Evolutionary conservation across 1,139 yeast species (phyloP).

Genomic region (Yamadazyma trypodendri): DNA sequence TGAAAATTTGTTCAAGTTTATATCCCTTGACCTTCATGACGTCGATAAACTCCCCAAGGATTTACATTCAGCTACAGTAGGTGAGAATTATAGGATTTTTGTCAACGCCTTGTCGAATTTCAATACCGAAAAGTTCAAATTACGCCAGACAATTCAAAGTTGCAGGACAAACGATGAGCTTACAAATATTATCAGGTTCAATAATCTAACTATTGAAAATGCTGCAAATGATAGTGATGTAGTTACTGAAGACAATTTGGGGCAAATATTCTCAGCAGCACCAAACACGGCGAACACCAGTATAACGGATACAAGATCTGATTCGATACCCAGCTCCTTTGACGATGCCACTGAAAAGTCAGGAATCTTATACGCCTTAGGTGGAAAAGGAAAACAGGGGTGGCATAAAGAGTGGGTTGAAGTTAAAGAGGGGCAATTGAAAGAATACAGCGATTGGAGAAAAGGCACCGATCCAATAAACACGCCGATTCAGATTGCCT

Average conservation of each 20-base stretch:
- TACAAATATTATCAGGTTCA: constrained; percentile 31
- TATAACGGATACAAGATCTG: constrained; percentile 1
- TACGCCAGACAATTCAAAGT: constrained; percentile 45
- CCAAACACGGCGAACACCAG: constrained; percentile 3
- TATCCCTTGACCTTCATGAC: constrained; percentile 23
- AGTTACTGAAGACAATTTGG: constrained; percentile 32
- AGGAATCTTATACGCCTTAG: constrained; percentile 66
- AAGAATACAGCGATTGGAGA: constrained; percentile 82
- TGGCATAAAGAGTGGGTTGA: constrained; percentile 95
- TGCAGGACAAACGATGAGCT: constrained; percentile 43
- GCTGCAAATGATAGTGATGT: constrained; percentile 18
- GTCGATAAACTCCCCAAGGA: constrained; percentile 21
- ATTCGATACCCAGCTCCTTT: constrained; percentile 1
- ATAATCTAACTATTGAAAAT: constrained; percentile 23
- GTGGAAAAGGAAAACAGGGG: constrained; percentile 73
- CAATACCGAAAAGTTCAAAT: constrained; percentile 43
- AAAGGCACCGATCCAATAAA: constrained; percentile 63
- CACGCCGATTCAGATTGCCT: constrained; percentile 70
- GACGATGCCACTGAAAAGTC: constrained; percentile 31
- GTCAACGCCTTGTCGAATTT: constrained; percentile 36
- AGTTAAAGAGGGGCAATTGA: constrained; percentile 60
- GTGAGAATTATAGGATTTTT: constrained; percentile 32
- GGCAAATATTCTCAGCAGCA: constrained; percentile 26
- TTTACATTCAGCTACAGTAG: constrained; percentile 22
- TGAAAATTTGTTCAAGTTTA: constrained; percentile 40